Conservation (phyloP, 805 yeast genomes). For the Candida stauntonica region DNA sequence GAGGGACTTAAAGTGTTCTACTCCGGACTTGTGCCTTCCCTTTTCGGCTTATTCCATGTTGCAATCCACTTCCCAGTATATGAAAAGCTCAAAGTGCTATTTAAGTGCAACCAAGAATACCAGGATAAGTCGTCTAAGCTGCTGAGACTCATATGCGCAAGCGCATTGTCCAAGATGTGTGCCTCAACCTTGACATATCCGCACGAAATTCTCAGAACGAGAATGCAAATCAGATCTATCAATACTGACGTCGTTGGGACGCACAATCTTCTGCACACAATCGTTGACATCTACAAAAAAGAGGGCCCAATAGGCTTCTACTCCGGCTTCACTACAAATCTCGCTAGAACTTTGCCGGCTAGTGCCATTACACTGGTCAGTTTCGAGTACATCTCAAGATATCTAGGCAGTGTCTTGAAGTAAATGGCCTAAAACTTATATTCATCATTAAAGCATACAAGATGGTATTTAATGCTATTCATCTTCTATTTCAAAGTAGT, state of each 20-base stretch:
- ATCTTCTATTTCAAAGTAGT: not conserved
- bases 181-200: conserved; percentile 92
- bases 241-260: conserved; percentile 12
- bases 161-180: conserved; percentile 77
- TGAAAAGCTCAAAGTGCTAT: conserved; percentile 65
- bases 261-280: conserved; percentile 22
- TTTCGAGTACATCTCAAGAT: conserved; percentile 63
- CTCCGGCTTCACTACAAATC: conserved; percentile 81
- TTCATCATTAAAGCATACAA: no score
- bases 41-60: conserved; percentile 87
- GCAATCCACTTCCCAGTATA: conserved; percentile 96
- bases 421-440: no score
- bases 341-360: conserved; percentile 90
- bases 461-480: not conserved
- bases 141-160: conserved; percentile 53
- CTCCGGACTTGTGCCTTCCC: conserved; percentile 85
- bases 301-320: conserved; percentile 86
- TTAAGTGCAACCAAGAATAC: conserved; percentile 29
- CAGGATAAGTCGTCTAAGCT: conserved; percentile 28
- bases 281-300: conserved; percentile 33
- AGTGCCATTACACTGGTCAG: conserved; percentile 93
- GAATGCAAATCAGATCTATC: conserved; percentile 63
- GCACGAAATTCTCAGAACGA: conserved; percentile 88
- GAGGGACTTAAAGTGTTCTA: conserved; percentile 85
- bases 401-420: conserved; percentile 9